Evolutionary conservation across 2,329 filamentous ascomycete species (phyloP).

Genomic region (Cordyceps javanica): DNA sequence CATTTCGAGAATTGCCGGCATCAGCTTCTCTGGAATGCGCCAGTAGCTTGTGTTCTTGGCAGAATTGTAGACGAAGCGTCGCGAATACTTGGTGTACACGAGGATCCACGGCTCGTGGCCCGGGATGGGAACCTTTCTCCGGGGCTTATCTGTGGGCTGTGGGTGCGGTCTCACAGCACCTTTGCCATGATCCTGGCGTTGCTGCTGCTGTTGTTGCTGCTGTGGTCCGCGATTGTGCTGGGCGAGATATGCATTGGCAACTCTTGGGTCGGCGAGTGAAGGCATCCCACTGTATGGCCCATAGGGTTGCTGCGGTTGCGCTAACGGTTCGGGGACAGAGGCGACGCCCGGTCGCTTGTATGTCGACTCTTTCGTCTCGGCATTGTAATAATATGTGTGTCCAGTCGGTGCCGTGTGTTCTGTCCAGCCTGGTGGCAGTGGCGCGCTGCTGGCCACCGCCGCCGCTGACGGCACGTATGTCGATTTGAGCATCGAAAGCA

Average conservation of each 20-base stretch:
- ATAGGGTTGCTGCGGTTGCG: conserved; percentile 24
- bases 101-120: conserved; percentile 82
- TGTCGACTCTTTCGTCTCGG: conserved; percentile 75
- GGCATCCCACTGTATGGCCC: conserved; percentile 25
- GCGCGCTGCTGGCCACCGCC: conserved; percentile 34
- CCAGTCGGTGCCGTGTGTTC: conserved; percentile 86
- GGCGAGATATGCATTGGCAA: conserved; percentile 56
- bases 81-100: conserved; percentile 84
- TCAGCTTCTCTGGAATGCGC: conserved; percentile 85
- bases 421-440: conserved; percentile 79
- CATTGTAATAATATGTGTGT: conserved; percentile 84
- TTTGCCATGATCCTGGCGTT: conserved; percentile 44
- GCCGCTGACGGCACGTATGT: conserved; percentile 59
- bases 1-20: conserved; percentile 66
- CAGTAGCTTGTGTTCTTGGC: conserved; percentile 86
- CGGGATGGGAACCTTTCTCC: conserved; percentile 71
- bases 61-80: conserved; percentile 85
- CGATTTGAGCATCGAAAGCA: conserved; percentile 60
- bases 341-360: conserved; percentile 64
- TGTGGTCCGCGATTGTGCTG: conserved; percentile 40
- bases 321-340: conserved; percentile 13
- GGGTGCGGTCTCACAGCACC: conserved; percentile 55
- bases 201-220: conserved; percentile 33
- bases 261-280: conserved; percentile 46
- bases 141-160: conserved; percentile 75